These are phyloP conservation scores for Chaetoscypha palmicola DNA, from an alignment of 2,329 filamentous ascomycete genomes.

Conservation along the genomic window DNA sequence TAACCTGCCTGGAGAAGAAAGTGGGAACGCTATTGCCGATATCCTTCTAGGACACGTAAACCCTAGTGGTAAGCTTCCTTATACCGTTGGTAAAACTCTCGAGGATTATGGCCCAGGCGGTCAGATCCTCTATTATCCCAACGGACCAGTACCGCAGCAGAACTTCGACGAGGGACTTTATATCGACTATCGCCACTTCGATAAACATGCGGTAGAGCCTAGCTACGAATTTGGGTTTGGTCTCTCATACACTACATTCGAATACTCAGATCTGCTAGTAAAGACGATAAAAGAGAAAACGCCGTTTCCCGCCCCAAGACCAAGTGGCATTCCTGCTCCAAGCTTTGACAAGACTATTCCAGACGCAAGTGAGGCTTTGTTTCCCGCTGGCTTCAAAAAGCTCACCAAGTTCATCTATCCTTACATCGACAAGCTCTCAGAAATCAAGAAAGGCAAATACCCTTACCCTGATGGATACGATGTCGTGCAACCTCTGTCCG, in stretches of 20 bases:
- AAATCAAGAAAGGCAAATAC: conserved; percentile 35
- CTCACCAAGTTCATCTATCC: conserved; percentile 62
- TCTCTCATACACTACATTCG: conserved; percentile 60
- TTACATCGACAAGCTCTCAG: conserved; percentile 37
- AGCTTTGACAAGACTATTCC: conserved; percentile 44
- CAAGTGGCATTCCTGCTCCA: conserved; percentile 39
- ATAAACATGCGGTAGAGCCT: conserved; percentile 65
- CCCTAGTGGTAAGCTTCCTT: conserved; percentile 67
- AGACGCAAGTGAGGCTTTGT: conserved; percentile 44
- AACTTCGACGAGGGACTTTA: conserved; percentile 78
- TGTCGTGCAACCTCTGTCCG: conserved; percentile 39
- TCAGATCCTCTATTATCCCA: conserved; percentile 62
- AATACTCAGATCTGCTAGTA: conserved; percentile 42
- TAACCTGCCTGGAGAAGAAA: conserved; percentile 83
- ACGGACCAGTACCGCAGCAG: conserved; percentile 68
- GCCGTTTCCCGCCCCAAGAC: conserved; percentile 28
- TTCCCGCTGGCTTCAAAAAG: conserved; percentile 48
- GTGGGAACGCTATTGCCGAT: conserved; percentile 72
- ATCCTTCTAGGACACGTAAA: conserved; percentile 73
- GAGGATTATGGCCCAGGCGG: conserved; percentile 70
- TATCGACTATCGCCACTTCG: conserved; percentile 86
- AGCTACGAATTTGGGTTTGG: conserved; percentile 85
- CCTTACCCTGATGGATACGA: conserved; percentile 41
- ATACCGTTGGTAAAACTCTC: conserved; percentile 70
- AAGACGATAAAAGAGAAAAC: conserved; percentile 35